These are phyloP conservation scores for Arctium minus DNA, from an alignment of 129 eudicot species.

Conservation along the genomic window DNA sequence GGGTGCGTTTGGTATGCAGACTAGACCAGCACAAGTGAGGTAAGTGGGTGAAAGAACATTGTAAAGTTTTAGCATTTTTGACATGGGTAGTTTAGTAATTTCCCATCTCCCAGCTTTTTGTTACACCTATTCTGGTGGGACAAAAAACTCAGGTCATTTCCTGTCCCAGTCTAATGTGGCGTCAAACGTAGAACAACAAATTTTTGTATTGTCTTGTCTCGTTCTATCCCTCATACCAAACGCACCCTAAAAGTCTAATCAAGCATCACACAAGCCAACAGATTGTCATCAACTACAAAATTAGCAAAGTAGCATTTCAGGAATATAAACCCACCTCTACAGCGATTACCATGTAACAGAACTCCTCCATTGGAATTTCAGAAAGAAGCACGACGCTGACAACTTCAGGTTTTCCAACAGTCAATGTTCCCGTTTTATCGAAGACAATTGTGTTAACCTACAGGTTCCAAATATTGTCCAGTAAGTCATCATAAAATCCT, in stretches of 20 bases:
- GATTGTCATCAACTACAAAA: not conserved
- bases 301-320: conserved; percentile 14
- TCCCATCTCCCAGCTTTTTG: not conserved
- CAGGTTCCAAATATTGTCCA: not conserved
- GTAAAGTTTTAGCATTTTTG: not conserved
- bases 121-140: not conserved
- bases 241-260: not conserved
- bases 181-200: no score
- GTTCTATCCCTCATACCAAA: not conserved
- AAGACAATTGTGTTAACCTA: conserved; percentile 39
- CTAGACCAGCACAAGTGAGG: not conserved
- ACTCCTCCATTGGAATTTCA: conserved; percentile 27
- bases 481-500: not conserved
- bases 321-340: conserved; percentile 29
- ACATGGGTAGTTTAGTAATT: not conserved
- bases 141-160: not conserved
- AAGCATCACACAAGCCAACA: not conserved
- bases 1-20: not conserved
- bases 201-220: no score
- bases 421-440: conserved; percentile 41
- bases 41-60: not conserved
- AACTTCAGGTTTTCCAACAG: conserved; percentile 40
- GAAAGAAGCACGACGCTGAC: conserved; percentile 27
- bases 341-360: conserved; percentile 29
- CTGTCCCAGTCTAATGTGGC: no score